Evolutionary conservation across 1,139 yeast genomes (phyloP).

Genomic region (Kodamaea ohmeri): DNA sequence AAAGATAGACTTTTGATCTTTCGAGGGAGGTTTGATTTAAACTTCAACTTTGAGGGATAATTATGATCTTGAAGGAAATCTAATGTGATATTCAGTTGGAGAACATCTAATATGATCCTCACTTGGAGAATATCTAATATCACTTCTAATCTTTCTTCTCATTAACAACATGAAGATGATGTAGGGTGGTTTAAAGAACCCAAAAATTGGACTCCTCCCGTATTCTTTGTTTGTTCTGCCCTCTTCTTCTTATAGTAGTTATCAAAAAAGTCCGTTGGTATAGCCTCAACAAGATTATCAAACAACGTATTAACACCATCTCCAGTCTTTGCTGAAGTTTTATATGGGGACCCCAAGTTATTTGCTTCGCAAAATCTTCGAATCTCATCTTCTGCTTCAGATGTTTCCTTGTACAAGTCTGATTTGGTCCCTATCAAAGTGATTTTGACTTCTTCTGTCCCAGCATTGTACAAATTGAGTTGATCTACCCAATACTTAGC

Average conservation of each 20-base stretch:
- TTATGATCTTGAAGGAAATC: no score
- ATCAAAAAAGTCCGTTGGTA: slow-evolving; percentile 32
- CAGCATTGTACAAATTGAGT: slow-evolving; percentile 27
- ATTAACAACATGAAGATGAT: slow-evolving; percentile 9
- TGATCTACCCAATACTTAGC: slow-evolving; percentile 49
- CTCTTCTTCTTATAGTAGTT: slow-evolving; percentile 9
- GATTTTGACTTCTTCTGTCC: slow-evolving; percentile 20
- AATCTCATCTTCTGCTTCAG: slow-evolving; percentile 7
- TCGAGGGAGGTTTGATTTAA: no score
- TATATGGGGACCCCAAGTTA: slow-evolving; percentile 18
- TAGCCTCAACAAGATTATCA: slow-evolving; percentile 38
- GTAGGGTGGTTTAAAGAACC: slow-evolving; percentile 5
- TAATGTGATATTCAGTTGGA: no score
- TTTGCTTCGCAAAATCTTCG: slow-evolving; percentile 12
- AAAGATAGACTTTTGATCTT: no score
- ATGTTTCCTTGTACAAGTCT: slow-evolving; percentile 12
- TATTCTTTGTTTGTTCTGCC: slow-evolving; percentile 6
- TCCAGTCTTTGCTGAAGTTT: slow-evolving; percentile 50
- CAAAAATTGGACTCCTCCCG: slow-evolving; percentile 9
- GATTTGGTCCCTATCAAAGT: slow-evolving; percentile 17
- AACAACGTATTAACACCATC: slow-evolving; percentile 44
- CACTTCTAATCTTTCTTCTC: no score
- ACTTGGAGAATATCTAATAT: no score
- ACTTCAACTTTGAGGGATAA: no score
- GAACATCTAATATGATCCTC: no score